Conservation (phyloP, 352 stramenopile genomes). For the Phytophthora sp. region DNA sequence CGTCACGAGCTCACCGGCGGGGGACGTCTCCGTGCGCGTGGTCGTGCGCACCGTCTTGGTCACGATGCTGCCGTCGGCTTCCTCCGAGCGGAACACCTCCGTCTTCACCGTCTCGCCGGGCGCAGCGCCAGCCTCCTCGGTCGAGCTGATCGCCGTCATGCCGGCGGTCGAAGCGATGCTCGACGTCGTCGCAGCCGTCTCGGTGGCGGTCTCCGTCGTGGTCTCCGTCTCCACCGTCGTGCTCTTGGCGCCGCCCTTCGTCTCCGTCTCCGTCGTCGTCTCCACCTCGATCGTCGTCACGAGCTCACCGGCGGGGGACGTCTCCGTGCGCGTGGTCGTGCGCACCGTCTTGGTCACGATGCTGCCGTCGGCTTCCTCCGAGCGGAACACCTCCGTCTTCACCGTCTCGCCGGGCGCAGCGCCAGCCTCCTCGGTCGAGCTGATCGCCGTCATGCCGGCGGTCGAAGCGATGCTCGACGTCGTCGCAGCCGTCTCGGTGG, state of each 20-base stretch:
- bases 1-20: background rate
- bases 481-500: background rate
- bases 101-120: background rate
- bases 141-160: background rate
- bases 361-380: conserved; percentile 2
- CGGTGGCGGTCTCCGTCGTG: conserved; percentile 3
- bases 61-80: background rate
- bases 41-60: conserved; percentile 5
- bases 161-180: background rate
- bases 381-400: conserved; percentile 5
- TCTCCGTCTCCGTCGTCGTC: conserved; percentile 3
- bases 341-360: conserved; percentile 4
- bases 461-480: conserved; percentile 1
- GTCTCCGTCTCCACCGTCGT: conserved; percentile 4
- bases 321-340: background rate
- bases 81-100: background rate
- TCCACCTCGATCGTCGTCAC: conserved; percentile 1
- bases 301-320: background rate
- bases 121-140: background rate
- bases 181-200: conserved; percentile 1
- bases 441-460: background rate
- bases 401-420: background rate
- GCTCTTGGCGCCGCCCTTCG: no score
- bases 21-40: background rate
- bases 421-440: background rate